Percentiles rank a stretch among this genome's conserved stretches.
These are phyloP conservation scores for Trypanosoma grayi DNA, from an alignment of 208 protist species.

Conservation along the genomic window DNA sequence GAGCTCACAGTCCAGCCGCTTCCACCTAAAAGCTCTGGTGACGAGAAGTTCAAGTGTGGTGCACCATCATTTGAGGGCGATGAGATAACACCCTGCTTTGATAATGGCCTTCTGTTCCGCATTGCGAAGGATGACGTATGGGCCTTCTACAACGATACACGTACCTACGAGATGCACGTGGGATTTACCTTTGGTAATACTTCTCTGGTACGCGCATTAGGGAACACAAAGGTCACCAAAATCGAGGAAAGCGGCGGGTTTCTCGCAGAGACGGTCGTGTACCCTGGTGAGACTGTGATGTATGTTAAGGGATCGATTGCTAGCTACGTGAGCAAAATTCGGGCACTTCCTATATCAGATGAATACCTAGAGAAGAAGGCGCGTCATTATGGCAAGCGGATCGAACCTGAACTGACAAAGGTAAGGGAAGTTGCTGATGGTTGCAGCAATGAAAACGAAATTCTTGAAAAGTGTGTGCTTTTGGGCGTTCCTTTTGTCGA, in stretches of 20 bases:
- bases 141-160: slow-evolving; percentile 41
- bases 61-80: slow-evolving; percentile 12
- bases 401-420: slow-evolving; percentile 13
- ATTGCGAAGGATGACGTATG: slow-evolving; percentile 39
- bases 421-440: slow-evolving; percentile 4
- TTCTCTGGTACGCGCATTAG: slow-evolving; percentile 14
- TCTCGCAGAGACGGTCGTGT: slow-evolving; percentile 17
- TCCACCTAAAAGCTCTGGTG: neutral
- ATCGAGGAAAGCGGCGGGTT: slow-evolving; percentile 5
- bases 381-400: slow-evolving; percentile 1
- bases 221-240: slow-evolving; percentile 14
- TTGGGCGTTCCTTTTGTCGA: slow-evolving; percentile 30
- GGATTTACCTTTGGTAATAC: slow-evolving; percentile 17
- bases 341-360: slow-evolving; percentile 55
- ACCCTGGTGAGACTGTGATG: slow-evolving; percentile 28
- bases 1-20: slow-evolving; percentile 15
- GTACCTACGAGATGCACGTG: slow-evolving; percentile 28
- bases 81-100: slow-evolving; percentile 26
- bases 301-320: slow-evolving; percentile 20
- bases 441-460: slow-evolving; percentile 11
- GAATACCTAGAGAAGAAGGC: slow-evolving; percentile 22
- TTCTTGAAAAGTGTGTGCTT: slow-evolving; percentile 21
- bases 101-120: slow-evolving; percentile 37
- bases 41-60: slow-evolving; percentile 15
- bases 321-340: slow-evolving; percentile 30